Conservation (phyloP, 1,284 basidiomycete genomes). For the Somion occarium region DNA sequence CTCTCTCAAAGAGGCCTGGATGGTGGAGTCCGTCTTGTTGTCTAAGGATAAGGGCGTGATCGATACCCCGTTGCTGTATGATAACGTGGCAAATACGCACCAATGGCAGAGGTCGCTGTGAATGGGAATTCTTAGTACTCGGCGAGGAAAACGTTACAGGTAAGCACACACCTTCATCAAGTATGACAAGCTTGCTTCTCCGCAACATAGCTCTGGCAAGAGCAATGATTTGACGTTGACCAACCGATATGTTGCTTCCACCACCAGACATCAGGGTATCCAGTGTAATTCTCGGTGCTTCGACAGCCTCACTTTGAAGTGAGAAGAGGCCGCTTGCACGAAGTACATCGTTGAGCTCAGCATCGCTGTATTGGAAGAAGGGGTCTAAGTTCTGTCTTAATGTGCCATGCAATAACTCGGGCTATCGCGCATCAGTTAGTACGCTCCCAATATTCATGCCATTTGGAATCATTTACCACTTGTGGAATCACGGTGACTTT, state of each 20-base stretch:
- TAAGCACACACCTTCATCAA: conserved; percentile 46
- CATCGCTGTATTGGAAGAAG: conserved; percentile 71
- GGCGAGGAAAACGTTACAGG: background rate
- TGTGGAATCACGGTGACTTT: conserved; percentile 39
- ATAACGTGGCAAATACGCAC: conserved; percentile 8
- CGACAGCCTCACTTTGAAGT: conserved; percentile 43
- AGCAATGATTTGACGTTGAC: conserved; percentile 64
- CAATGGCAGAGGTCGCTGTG: conserved; percentile 28
- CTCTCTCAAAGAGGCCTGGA: conserved; percentile 52
- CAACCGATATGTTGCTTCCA: conserved; percentile 65
- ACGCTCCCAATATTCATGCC: background rate
- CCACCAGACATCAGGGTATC: conserved; percentile 49
- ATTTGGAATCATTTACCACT: conserved; percentile 11
- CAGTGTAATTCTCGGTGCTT: conserved; percentile 38
- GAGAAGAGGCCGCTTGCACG: conserved; percentile 51
- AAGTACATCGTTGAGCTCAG: conserved; percentile 49
- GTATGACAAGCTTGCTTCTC: conserved; percentile 52
- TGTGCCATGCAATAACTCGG: conserved; percentile 59
- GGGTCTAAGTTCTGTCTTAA: conserved; percentile 63
- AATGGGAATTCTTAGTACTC: background rate
- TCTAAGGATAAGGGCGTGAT: no score
- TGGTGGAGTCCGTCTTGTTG: conserved; percentile 53
- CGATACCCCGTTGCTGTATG: no score
- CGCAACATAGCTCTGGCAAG: conserved; percentile 54
- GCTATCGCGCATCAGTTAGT: conserved; percentile 33